These are phyloP conservation scores for Aspergillus neoniger DNA, from an alignment of 2,329 filamentous ascomycete species.

Conservation along the genomic window DNA sequence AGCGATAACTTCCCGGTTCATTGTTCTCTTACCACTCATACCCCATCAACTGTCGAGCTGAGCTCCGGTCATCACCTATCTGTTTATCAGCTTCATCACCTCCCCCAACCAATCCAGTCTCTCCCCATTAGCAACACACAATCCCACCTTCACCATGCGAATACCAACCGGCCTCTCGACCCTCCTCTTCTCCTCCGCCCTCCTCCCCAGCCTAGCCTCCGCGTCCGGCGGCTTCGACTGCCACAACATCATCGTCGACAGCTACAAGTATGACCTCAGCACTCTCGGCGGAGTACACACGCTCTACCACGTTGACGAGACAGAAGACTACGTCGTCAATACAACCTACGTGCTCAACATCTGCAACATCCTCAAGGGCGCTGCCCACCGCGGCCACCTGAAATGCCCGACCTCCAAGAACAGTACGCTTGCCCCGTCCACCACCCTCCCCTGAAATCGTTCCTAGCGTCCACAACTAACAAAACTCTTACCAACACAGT, in stretches of 20 bases:
- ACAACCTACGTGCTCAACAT: slow-evolving; percentile 43
- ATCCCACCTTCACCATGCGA: slow-evolving; percentile 31
- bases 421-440: slow-evolving; percentile 27
- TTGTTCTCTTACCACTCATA: background rate
- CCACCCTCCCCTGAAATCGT: background rate
- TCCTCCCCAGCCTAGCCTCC: slow-evolving; percentile 31
- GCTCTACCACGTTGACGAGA: slow-evolving; percentile 33
- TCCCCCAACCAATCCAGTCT: background rate
- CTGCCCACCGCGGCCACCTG: slow-evolving; percentile 27
- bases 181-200: slow-evolving; percentile 27
- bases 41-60: slow-evolving; percentile 9
- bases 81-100: slow-evolving; percentile 3
- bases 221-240: slow-evolving; percentile 42
- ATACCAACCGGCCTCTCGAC: slow-evolving; percentile 30
- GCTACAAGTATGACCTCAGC: slow-evolving; percentile 43
- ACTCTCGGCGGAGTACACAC: slow-evolving; percentile 42
- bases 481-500: slow-evolving; percentile 52
- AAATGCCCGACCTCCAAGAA: slow-evolving; percentile 40
- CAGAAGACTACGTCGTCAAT: slow-evolving; percentile 31
- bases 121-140: background rate
- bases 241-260: slow-evolving; percentile 36
- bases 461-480: background rate
- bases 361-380: slow-evolving; percentile 34
- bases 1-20: background rate
- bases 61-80: slow-evolving; percentile 13